Conservation (phyloP, 1,284 basidiomycete genomes). For the Austroboletus niveus region DNA sequence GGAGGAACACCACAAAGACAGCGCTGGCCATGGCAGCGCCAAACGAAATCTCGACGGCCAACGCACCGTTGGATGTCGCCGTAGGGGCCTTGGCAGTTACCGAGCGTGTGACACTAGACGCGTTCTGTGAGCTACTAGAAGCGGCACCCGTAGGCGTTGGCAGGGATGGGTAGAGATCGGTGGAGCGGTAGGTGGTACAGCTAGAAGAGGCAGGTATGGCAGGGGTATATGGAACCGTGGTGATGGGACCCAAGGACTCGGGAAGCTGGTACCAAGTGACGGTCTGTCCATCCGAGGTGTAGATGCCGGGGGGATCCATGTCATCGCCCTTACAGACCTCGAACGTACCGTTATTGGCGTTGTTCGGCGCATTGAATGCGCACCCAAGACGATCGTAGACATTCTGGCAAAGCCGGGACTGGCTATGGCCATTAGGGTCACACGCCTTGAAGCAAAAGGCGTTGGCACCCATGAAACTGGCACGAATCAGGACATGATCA, state of each 20-base stretch:
- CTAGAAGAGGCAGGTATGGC: conserved; percentile 58
- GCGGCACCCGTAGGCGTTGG: conserved; percentile 16
- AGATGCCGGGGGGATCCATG: conserved; percentile 30
- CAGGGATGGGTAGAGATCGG: conserved; percentile 43
- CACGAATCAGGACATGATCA: background rate
- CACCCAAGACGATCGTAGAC: conserved; percentile 70
- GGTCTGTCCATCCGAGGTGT: conserved; percentile 38
- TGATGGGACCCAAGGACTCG: conserved; percentile 55
- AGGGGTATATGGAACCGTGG: conserved; percentile 60
- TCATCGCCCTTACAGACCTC: conserved; percentile 62
- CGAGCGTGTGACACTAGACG: conserved; percentile 20
- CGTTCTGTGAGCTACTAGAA: conserved; percentile 12
- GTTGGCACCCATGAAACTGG: conserved; percentile 59
- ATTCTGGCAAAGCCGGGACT: conserved; percentile 56
- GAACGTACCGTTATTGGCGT: conserved; percentile 54
- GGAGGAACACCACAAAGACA: conserved; percentile 44
- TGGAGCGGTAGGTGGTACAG: conserved; percentile 57
- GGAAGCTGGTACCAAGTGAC: conserved; percentile 59
- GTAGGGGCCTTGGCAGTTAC: conserved; percentile 23
- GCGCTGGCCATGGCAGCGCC: conserved; percentile 41
- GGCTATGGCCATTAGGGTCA: conserved; percentile 54
- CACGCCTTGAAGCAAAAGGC: conserved; percentile 58
- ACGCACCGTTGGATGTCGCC: conserved; percentile 34
- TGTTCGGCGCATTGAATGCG: conserved; percentile 65
- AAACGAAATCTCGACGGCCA: conserved; percentile 36